These are phyloP conservation scores for Fusarium penzigii DNA, from an alignment of 2,329 filamentous ascomycete species.

Conservation along the genomic window DNA sequence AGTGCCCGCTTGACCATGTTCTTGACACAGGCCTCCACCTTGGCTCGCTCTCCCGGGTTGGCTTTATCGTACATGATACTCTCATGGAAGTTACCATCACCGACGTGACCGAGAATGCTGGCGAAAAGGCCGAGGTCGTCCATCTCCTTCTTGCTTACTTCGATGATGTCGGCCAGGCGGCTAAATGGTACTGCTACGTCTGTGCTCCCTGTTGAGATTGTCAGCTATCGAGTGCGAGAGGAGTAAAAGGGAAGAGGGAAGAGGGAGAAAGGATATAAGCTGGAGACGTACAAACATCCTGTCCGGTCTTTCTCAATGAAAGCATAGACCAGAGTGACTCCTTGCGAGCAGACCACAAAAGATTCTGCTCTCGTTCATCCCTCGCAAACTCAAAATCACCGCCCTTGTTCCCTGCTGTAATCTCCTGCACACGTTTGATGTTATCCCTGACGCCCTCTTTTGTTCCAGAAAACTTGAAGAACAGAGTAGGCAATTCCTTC, in stretches of 20 bases:
- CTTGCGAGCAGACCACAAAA: conserved; percentile 80
- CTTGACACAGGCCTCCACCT: conserved; percentile 79
- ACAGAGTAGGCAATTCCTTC: conserved; percentile 76
- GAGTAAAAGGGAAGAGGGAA: background rate
- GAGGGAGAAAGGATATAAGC: background rate
- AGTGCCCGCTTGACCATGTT: conserved; percentile 89
- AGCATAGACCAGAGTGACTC: conserved; percentile 85
- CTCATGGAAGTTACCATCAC: conserved; percentile 93
- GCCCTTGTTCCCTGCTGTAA: conserved; percentile 65
- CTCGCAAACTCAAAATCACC: conserved; percentile 76
- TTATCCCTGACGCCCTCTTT: conserved; percentile 77
- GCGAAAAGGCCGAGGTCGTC: conserved; percentile 84
- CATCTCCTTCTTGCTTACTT: conserved; percentile 86
- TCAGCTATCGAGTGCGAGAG: background rate
- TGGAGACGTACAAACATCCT: conserved; percentile 62
- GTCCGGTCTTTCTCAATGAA: conserved; percentile 62
- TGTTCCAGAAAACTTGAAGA: conserved; percentile 86
- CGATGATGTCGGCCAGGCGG: conserved; percentile 71
- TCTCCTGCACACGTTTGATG: conserved; percentile 65
- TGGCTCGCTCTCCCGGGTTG: conserved; percentile 68
- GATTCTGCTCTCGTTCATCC: conserved; percentile 68
- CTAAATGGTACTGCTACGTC: conserved; percentile 84
- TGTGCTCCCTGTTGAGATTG: conserved; percentile 61
- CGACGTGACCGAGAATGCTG: conserved; percentile 85
- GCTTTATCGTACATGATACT: conserved; percentile 83